Percentiles rank a stretch among this genome's conserved stretches.
Conservation (phyloP, 441 rosid species). For the Populus trichocarpa region DNA sequence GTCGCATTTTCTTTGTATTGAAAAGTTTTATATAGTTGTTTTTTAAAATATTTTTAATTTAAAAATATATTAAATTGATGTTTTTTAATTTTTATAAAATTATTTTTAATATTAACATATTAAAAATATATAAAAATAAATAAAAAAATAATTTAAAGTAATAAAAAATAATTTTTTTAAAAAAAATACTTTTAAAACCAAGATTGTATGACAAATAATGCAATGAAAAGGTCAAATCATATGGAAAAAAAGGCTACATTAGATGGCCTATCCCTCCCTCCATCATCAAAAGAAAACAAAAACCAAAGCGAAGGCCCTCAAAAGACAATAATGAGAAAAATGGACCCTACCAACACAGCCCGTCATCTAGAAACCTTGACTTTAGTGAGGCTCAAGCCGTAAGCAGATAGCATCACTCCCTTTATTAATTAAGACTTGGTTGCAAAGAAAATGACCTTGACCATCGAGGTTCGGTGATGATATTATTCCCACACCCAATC, state of each 20-base stretch:
- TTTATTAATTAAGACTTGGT: not conserved
- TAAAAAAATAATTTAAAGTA: too few species aligned
- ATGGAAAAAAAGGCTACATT: not conserved
- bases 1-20: not conserved
- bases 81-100: too few species aligned
- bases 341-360: not conserved
- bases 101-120: too few species aligned
- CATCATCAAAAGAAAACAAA: not conserved
- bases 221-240: not conserved
- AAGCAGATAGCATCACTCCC: not conserved
- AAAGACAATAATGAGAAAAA: conserved; percentile 12
- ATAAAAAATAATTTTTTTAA: too few species aligned
- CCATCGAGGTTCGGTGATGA: conserved; percentile 17
- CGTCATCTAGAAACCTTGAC: conserved; percentile 46
- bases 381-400: conserved; percentile 9
- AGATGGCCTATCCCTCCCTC: not conserved
- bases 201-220: not conserved
- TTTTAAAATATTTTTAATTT: too few species aligned
- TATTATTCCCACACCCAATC: conserved; percentile 19
- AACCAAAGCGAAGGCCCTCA: conserved; percentile 20
- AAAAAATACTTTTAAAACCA: not conserved
- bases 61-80: too few species aligned
- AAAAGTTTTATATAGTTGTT: too few species aligned
- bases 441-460: conserved; percentile 14
- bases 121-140: too few species aligned